Percentiles rank a stretch among this genome's conserved stretches.
Conservation (phyloP, 2,329 filamentous ascomycete species). For the Parascedosporium putredinis region DNA sequence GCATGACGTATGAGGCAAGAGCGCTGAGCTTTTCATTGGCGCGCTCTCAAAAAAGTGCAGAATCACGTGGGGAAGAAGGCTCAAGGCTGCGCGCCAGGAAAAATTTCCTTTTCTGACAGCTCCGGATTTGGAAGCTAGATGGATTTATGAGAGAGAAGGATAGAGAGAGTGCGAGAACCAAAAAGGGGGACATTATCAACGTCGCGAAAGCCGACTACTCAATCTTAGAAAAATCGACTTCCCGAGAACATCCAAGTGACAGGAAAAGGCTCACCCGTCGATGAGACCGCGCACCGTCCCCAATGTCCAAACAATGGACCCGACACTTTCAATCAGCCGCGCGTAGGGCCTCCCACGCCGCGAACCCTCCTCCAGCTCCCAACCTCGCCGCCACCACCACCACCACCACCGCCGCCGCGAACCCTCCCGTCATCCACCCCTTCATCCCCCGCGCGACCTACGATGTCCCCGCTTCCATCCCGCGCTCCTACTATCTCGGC, state of each 20-base stretch:
- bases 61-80: conserved; percentile 4
- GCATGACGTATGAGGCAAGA: conserved; percentile 2
- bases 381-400: no score
- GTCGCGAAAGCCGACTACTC: not conserved
- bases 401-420: conserved; percentile 26
- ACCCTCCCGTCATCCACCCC: conserved; percentile 14
- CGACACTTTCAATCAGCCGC: conserved; percentile 1
- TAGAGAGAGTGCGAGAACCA: no score
- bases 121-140: no score
- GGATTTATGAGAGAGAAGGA: no score
- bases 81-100: conserved; percentile 1
- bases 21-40: not conserved
- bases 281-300: conserved; percentile 2
- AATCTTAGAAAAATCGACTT: no score
- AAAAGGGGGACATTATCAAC: no score
- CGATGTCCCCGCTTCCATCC: conserved; percentile 60
- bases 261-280: no score
- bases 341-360: not conserved
- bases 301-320: conserved; percentile 10
- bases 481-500: conserved; percentile 86
- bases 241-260: no score
- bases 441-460: conserved; percentile 71
- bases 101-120: not conserved
- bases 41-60: no score
- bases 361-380: no score